Conservation (phyloP, 225 moss, liverwort and hornwort genomes). For the Pleurozium schreberi region DNA sequence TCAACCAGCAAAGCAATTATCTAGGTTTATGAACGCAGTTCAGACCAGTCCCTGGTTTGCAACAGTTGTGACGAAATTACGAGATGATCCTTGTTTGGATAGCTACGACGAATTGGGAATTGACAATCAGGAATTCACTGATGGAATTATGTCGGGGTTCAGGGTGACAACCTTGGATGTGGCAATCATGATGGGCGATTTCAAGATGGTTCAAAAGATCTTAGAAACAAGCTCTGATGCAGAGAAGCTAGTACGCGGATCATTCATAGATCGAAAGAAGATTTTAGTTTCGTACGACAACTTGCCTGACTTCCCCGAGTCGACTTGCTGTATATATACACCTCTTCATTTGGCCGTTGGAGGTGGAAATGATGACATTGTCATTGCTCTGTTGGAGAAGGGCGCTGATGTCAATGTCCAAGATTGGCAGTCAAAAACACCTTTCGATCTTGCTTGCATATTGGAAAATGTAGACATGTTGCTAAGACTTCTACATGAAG, state of each 20-base stretch:
- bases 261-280: rapidly evolving
- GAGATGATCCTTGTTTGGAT: neutral
- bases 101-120: neutral
- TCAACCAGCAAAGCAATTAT: too few species aligned
- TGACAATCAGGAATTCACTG: neutral
- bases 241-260: neutral
- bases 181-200: neutral
- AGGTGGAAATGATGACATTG: neutral
- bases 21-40: too few species aligned
- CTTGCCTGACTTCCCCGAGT: too few species aligned
- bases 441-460: too few species aligned
- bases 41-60: neutral
- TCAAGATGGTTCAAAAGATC: neutral
- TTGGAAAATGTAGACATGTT: too few species aligned
- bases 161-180: neutral
- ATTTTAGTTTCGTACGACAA: too few species aligned
- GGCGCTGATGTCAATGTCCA: too few species aligned
- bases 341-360: neutral
- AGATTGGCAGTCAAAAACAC: too few species aligned
- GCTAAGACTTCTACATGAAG: rapidly evolving
- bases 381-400: neutral
- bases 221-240: neutral
- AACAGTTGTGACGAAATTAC: neutral
- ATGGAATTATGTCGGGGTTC: rapidly evolving
- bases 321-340: too few species aligned